Conservation (phyloP, 2,329 filamentous ascomycete genomes). For the Fusarium mangiferae region DNA sequence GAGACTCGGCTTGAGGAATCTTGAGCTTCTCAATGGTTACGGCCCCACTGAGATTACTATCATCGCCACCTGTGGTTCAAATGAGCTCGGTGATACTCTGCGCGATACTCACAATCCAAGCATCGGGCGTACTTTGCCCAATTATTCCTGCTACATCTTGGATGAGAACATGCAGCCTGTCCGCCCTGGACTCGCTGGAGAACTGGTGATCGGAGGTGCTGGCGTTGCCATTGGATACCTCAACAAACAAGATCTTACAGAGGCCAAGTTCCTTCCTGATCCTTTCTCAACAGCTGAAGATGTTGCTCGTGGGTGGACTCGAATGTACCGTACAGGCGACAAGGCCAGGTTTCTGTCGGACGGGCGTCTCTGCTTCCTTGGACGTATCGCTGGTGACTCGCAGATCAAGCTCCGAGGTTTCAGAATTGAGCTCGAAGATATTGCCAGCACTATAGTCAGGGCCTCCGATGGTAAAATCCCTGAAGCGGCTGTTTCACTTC, state of each 20-base stretch:
- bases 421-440: constrained; percentile 3
- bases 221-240: background rate
- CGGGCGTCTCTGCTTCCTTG: background rate
- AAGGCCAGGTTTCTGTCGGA: background rate
- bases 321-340: constrained; percentile 4
- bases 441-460: constrained; percentile 4
- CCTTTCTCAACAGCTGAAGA: background rate
- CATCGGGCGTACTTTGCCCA: background rate
- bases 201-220: background rate
- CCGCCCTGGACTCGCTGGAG: background rate
- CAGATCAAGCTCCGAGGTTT: constrained; percentile 12
- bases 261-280: background rate
- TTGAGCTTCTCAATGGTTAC: background rate
- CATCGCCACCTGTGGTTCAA: background rate
- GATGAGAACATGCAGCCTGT: background rate
- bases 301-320: background rate
- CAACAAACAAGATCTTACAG: background rate
- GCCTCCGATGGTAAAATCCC: background rate
- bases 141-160: constrained; percentile 3
- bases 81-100: background rate
- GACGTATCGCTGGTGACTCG: background rate
- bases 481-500: background rate
- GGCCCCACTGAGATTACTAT: constrained; percentile 6
- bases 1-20: background rate
- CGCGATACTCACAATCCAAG: background rate